Evolutionary conservation across 345 rosid species (phyloP), one percentile per base, ranked within the genome.

Genomic region (Salix dunnii): DNA sequence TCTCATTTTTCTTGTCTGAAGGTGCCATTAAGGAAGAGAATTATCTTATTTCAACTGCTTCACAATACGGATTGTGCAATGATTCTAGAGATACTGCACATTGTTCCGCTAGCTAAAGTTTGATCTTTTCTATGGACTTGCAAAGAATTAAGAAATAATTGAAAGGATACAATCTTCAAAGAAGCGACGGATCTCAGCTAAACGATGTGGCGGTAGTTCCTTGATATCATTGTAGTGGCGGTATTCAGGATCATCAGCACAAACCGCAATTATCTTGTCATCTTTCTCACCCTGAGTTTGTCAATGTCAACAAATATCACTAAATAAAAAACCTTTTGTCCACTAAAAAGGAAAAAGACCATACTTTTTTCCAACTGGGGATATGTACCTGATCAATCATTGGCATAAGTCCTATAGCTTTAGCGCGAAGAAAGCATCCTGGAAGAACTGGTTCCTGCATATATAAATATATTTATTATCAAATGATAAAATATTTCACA

Each of bases 1-100:
- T 86, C 80, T 86, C 89, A 76, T 86, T 86, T 78, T 86, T 86
- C 87, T 86, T 86, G 79, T 86, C 89, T 86, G 78, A 73, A 66
- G 9, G 23, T 43, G 13, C 46, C 9, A 18, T 74, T 36, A 77
- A 81, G 84, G 84, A 61, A 68, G 21, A 31, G 3, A 43, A 36
- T 10, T 1, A 27, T 25, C 9, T 42, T 21, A 30, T 51, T 35
- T 27, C 9, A 2, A 58, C 2, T 70, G 61, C 46, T 23, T 68
- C 46, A 68, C 0, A 28, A 14, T 18, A 11, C 30, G 46, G 62
- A 28, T 2, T 5, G 31, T 27, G 63, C 4, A 31, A 25, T 61
- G 49, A 17, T 46, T 46, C 6, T 13, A 46, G 48, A 43, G 31
- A 72, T 58, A 10, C 6, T 28, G 36, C 48, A 31, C 60, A 75